Percentiles rank a stretch among this genome's conserved stretches.
These are phyloP conservation scores for Nitzschia sp. DNA, from an alignment of 108 stramenopile species.

Conservation along the genomic window DNA sequence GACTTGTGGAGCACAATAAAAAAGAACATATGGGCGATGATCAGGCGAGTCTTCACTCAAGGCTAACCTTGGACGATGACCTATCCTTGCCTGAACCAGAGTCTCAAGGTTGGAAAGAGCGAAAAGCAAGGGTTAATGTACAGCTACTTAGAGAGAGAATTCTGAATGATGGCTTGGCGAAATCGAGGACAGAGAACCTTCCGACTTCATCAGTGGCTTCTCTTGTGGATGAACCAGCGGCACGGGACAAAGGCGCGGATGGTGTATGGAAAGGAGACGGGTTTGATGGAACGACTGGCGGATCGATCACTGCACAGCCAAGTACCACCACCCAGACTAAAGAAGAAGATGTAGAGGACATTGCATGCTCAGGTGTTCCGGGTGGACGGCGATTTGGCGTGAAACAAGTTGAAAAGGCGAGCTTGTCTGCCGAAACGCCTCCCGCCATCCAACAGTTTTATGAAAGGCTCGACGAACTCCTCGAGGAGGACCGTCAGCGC, in stretches of 20 bases:
- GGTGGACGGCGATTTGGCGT: not conserved
- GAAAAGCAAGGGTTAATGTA: slow-evolving; percentile 14
- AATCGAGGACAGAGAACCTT: not conserved
- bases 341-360: slow-evolving; percentile 24
- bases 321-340: not conserved
- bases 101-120: slow-evolving; percentile 11
- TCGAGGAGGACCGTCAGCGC: slow-evolving; percentile 23
- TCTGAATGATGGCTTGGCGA: not conserved
- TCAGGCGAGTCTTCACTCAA: slow-evolving; percentile 20
- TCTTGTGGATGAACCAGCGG: not conserved
- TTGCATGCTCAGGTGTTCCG: not conserved
- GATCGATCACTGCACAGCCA: not conserved
- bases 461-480: slow-evolving; percentile 17
- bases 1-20: slow-evolving; percentile 9
- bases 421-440: not conserved
- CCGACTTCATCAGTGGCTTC: not conserved
- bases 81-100: not conserved
- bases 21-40: slow-evolving; percentile 15
- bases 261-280: not conserved
- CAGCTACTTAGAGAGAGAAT: slow-evolving; percentile 24
- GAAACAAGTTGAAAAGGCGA: not conserved
- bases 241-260: not conserved
- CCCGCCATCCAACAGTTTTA: slow-evolving; percentile 22
- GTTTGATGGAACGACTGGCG: not conserved
- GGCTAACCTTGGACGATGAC: slow-evolving; percentile 14